Evolutionary conservation across 2,329 filamentous ascomycete genomes (phyloP), one percentile per base, ranked within the genome.

Genomic region (Monilinia aucupariae): DNA sequence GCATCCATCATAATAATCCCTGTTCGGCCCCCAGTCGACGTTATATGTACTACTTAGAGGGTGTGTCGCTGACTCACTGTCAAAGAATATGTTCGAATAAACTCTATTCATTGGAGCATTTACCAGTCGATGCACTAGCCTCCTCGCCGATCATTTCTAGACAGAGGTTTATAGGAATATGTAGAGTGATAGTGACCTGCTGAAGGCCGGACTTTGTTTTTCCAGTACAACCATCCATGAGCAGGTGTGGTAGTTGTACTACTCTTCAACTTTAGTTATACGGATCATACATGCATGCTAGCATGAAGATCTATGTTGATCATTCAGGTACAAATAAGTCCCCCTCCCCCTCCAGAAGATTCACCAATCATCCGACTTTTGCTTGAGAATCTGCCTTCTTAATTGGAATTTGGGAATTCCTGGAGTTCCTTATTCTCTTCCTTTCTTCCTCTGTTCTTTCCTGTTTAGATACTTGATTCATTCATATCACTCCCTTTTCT

Each of bases 321-420:
- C 54, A 4, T 34, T 22, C 41, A 56, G 41, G 54, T 58, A 58
- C 54, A 58, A 58, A 58, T 58, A 58, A 34, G 25, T n/a, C 30
- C 12, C 12, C 30, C n/a, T 47, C 30, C 54, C 30, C 54, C 54
- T 34, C 15, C 41, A 9, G 27, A 25, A 25, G n/a, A 47, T 25
- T 6, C n/a, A 22, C 27, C 39, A 32, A 32, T 45, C 25, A n/a
- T 17, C 27, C 4, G 54, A 17, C 34, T 34, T 20, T 45, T 47
- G 27, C 34, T 34, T 47, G 20, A n/a, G 1, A 22, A 25, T 47
- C 41, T n/a, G n/a, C 27, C 15, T 58, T 30, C n/a, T 25, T 22
- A 17, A 25, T 47, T 25, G 34, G 41, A 12, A 34, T 12, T 47
- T 30, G 30, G 20, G 34, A 12, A 25, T 47, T 34, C 20, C 22